Evolutionary conservation across 192 early-diverging fungal species (phyloP).

Genomic region (Linderina pennispora): DNA sequence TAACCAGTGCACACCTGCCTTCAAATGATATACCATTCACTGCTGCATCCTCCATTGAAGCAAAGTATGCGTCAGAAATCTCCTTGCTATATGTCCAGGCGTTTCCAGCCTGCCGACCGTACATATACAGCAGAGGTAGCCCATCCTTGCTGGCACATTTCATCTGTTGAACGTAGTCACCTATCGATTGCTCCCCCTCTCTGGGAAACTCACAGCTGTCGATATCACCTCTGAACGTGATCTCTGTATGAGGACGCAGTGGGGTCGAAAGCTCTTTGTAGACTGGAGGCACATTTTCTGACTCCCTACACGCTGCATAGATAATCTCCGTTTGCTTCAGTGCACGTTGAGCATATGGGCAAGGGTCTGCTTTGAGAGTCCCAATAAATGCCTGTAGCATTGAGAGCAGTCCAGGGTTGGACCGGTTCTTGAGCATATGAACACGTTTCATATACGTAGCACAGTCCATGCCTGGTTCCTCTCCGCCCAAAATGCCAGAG

Average conservation of each 20-base stretch:
- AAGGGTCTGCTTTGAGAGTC: constrained; percentile 55
- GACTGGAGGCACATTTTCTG: constrained; percentile 60
- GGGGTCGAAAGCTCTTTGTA: constrained; percentile 82
- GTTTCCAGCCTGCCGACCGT: background rate
- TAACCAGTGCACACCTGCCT: constrained; percentile 76
- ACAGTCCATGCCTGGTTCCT: constrained; percentile 67
- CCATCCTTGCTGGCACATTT: background rate
- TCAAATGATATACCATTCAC: constrained; percentile 76
- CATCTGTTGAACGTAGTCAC: constrained; percentile 82
- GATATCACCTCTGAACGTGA: constrained; percentile 67
- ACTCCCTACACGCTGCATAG: constrained; percentile 66
- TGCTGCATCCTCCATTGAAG: constrained; percentile 44
- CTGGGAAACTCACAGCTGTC: constrained; percentile 77
- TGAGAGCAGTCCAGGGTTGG: constrained; percentile 61
- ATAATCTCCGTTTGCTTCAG: constrained; percentile 53
- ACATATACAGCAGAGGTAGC: background rate
- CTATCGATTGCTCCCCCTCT: constrained; percentile 64
- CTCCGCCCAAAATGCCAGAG: constrained; percentile 71
- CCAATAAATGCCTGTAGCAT: constrained; percentile 75
- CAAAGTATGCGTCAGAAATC: background rate
- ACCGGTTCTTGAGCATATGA: constrained; percentile 68
- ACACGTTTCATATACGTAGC: constrained; percentile 25
- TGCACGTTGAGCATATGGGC: constrained; percentile 53
- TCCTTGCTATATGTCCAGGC: background rate
- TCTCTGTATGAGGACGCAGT: constrained; percentile 64